Base-by-base conservation (phyloP, 306 rosid species). In the Vigna radiata region DNA sequence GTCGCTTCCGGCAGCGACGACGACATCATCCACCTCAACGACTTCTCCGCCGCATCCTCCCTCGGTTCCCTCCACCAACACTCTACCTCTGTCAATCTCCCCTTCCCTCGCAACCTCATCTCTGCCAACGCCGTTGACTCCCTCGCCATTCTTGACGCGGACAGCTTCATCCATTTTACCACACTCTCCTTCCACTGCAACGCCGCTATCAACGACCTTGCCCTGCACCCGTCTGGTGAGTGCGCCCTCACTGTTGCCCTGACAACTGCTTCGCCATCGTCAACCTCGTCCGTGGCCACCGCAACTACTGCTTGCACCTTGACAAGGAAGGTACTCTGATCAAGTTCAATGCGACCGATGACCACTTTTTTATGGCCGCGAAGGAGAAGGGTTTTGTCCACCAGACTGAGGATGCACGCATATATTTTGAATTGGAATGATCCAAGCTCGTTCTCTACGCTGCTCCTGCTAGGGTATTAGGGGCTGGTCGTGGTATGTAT, bases 1-100 rank as follows among this genome's bases (percentile, higher is more conserved):
- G 98, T 92, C 0, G 98, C 98, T 33, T 92, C 97, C 60, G 97
- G 98, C 2, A 96, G 96, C 60, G 37, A 88, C 33, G 97, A 95
- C 65, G 97, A 94, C 82, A 90, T 90, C 39, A 86, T 90, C 84
- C 97, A 95, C 27, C 90, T 95, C 84, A 92, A 95, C 84, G 80
- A 95, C 69, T 88, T 95, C 70, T 44, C 88, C 44, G 15, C 84
- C 39, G 60, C 93, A 55, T 72, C 96, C 73, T 90, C 94, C 84
- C 85, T 95, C 36, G 97, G 98, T 4, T 92, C 97, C 48, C 97
- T 90, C 73, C 81, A 82, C 63, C 87, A 89, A 17, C 92, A 92
- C 87, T 82, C 95, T 43, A 85, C 96, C 74, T 75, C 97, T 37
- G 76, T 95, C 77, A 1, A 76, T 31, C 89, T 90, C 70, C 79